A percentile compares a stretch with the other conserved stretches of the same genome.
phyloP scores from a whole-genome alignment of 768 basidiomycete species.

The Mycena albidolilacea region DNA sequence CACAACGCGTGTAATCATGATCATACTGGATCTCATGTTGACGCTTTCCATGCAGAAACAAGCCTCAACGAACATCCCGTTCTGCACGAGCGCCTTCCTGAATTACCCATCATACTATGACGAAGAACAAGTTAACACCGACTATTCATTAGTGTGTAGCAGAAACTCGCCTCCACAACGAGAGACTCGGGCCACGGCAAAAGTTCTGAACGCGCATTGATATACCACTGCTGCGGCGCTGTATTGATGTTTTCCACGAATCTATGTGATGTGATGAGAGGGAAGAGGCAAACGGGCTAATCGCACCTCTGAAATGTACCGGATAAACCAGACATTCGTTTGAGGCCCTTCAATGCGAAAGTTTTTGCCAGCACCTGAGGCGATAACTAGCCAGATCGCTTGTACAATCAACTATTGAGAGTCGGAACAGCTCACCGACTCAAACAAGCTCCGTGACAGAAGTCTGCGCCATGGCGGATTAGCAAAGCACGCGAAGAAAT shows the following conservation, averaged over 20 bases:
- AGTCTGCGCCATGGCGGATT: constrained; percentile 41
- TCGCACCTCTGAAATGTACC: constrained; percentile 58
- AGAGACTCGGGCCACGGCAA: constrained; percentile 63
- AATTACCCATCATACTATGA: too few species aligned
- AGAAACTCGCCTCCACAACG: constrained; percentile 52
- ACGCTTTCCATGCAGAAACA: too few species aligned
- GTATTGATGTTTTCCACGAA: constrained; percentile 55
- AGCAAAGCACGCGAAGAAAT: constrained; percentile 9
- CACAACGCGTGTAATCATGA: too few species aligned
- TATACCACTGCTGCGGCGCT: constrained; percentile 38
- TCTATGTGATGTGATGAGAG: constrained; percentile 38
- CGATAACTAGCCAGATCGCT: constrained; percentile 52
- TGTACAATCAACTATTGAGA: neutral
- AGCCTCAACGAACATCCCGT: too few species aligned
- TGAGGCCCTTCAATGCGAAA: constrained; percentile 59
- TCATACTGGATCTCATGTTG: too few species aligned
- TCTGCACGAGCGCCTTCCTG: too few species aligned
- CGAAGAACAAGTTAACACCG: too few species aligned
- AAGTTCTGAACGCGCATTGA: constrained; percentile 53
- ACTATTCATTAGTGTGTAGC: too few species aligned
- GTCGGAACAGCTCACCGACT: constrained; percentile 49
- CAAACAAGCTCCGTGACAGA: constrained; percentile 56
- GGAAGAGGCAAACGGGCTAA: neutral
- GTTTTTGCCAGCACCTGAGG: constrained; percentile 61
- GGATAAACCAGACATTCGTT: constrained; percentile 53